A percentile compares a stretch with the other conserved stretches of the same genome.
Conservation (phyloP, 495 filamentous ascomycete species). For the Chaetomium tenue region DNA sequence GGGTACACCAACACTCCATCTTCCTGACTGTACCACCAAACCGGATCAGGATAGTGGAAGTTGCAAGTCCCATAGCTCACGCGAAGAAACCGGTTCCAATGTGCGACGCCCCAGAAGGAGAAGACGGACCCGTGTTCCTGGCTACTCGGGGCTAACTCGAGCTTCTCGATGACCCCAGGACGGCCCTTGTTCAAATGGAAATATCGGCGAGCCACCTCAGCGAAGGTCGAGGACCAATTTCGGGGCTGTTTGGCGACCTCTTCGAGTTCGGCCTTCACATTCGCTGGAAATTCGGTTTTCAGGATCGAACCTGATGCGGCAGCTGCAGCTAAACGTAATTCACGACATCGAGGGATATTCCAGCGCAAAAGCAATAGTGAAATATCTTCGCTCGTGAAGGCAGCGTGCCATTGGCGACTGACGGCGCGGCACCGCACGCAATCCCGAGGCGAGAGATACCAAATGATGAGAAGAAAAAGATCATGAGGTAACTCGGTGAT, state of each 20-base stretch:
- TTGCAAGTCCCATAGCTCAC: constrained; percentile 41
- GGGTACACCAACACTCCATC: constrained; percentile 59
- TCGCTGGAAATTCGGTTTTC: constrained; percentile 10
- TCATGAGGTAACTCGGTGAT: constrained; percentile 55
- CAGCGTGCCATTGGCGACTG: constrained; percentile 52
- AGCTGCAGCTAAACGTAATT: constrained; percentile 44
- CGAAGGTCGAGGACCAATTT: constrained; percentile 50
- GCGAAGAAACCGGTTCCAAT: constrained; percentile 57
- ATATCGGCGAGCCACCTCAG: constrained; percentile 57
- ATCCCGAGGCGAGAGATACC: constrained; percentile 52
- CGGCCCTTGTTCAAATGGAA: constrained; percentile 51
- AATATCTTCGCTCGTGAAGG: constrained; percentile 51
- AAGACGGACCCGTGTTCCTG: constrained; percentile 38
- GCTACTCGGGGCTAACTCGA: constrained; percentile 36
- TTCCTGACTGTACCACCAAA: constrained; percentile 58
- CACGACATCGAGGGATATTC: constrained; percentile 56
- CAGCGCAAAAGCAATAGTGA: constrained; percentile 50
- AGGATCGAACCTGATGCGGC: constrained; percentile 13
- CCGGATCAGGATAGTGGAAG: constrained; percentile 54
- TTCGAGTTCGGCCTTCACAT: constrained; percentile 57
- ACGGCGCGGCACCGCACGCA: constrained; percentile 57
- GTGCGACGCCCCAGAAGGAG: constrained; percentile 46
- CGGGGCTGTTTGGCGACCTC: constrained; percentile 34
- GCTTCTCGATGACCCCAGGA: constrained; percentile 51
- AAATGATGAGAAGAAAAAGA: constrained; percentile 51